Evolutionary conservation across 1,284 basidiomycete genomes (phyloP).

Genomic region (Malassezia pachydermatis): DNA sequence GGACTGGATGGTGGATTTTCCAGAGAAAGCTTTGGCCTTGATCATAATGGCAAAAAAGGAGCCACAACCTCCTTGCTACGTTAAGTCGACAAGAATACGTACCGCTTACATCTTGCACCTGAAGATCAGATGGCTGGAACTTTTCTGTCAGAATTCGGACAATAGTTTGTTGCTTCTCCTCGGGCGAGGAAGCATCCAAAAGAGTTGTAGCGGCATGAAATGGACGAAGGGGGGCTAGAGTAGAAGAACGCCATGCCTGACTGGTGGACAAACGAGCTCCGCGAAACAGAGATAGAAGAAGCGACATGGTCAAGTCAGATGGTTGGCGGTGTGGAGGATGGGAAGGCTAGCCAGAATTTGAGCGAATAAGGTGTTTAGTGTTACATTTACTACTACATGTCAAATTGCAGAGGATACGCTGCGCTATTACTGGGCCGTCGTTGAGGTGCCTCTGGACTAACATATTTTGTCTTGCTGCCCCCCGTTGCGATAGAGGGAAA

Average conservation of each 20-base stretch:
- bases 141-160: conserved; percentile 9
- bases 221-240: too few species aligned
- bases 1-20: conserved; percentile 78
- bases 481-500: conserved; percentile 96
- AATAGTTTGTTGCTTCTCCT: conserved; percentile 12
- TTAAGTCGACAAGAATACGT: conserved; percentile 53
- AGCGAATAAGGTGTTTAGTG: too few species aligned
- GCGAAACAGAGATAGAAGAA: too few species aligned
- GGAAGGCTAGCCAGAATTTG: too few species aligned
- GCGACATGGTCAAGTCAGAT: too few species aligned
- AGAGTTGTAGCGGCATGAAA: neutral
- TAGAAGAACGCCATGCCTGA: too few species aligned
- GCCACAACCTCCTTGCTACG: conserved; percentile 66
- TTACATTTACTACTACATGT: conserved; percentile 13
- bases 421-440: conserved; percentile 1
- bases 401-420: conserved; percentile 20
- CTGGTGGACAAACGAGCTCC: too few species aligned
- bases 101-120: conserved; percentile 43
- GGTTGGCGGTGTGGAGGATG: too few species aligned
- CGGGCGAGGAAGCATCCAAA: neutral
- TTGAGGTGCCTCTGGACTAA: conserved; percentile 5
- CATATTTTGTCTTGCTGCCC: conserved; percentile 57
- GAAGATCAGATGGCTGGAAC: conserved; percentile 57
- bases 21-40: conserved; percentile 72
- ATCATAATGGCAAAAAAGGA: conserved; percentile 90